These are phyloP conservation scores for Venturia nashicola DNA, from an alignment of 2,329 filamentous ascomycete species.

Conservation along the genomic window DNA sequence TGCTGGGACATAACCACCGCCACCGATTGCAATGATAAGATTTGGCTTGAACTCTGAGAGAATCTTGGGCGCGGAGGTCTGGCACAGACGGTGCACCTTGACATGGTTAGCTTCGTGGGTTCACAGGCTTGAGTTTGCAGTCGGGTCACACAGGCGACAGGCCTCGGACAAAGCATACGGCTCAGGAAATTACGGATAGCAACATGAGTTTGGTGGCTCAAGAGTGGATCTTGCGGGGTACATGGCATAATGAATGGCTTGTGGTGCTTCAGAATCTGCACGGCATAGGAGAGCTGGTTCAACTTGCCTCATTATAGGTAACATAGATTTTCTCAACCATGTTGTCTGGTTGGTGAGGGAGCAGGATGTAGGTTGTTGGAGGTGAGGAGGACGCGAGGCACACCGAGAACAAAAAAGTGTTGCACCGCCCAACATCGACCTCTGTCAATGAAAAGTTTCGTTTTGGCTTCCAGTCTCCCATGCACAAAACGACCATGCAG, in stretches of 20 bases:
- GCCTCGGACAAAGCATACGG: neutral
- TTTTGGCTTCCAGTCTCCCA: neutral
- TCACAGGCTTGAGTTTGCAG: neutral
- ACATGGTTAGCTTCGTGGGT: neutral
- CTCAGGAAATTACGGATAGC: neutral
- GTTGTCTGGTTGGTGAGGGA: slow-evolving; percentile 10
- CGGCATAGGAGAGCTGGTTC: neutral
- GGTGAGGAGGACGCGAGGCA: neutral
- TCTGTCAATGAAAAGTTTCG: too few relatives aligned
- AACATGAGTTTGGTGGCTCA: neutral
- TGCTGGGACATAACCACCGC: slow-evolving; percentile 92
- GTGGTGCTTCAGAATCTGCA: slow-evolving; percentile 1
- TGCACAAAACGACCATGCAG: neutral
- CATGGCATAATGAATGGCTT: neutral
- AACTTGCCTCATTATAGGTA: slow-evolving; percentile 28
- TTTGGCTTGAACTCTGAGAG: slow-evolving; percentile 80
- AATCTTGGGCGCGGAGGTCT: slow-evolving; percentile 69
- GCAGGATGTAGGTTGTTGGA: neutral
- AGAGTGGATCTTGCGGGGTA: neutral
- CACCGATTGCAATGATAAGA: slow-evolving; percentile 97
- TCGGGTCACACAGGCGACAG: neutral
- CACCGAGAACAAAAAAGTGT: neutral
- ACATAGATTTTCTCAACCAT: slow-evolving; percentile 32
- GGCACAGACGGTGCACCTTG: slow-evolving; percentile 94
- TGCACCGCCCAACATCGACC: neutral